Evolutionary conservation across 768 basidiomycete genomes (phyloP).

Genomic region (Rhodocollybia butyracea): DNA sequence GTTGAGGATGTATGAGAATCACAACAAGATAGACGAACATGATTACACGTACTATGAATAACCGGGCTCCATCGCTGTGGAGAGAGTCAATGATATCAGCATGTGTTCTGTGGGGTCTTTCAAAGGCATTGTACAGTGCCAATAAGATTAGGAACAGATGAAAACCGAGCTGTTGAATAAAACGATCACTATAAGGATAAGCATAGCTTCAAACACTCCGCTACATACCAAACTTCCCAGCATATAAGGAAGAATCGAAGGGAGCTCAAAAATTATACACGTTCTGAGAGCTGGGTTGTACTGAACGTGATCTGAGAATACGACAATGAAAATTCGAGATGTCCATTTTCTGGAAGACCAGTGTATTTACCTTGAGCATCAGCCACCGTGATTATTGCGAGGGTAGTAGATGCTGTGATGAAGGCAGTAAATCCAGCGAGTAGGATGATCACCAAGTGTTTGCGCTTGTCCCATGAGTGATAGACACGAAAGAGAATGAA

Average conservation of each 20-base stretch:
- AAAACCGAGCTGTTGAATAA: neutral
- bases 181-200: no score
- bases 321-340: neutral
- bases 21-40: neutral
- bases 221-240: constrained; percentile 1
- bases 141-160: neutral
- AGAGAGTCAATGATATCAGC: neutral
- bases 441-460: constrained; percentile 1
- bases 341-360: neutral
- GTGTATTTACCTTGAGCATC: constrained; percentile 1
- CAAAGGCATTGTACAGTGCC: neutral
- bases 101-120: neutral
- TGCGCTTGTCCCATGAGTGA: constrained; percentile 10
- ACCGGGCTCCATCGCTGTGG: constrained; percentile 1
- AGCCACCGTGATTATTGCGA: neutral
- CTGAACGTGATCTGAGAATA: neutral
- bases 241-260: neutral
- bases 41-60: neutral
- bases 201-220: neutral
- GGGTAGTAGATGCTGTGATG: neutral
- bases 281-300: neutral
- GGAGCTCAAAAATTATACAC: neutral
- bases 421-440: neutral
- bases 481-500: constrained; percentile 7
- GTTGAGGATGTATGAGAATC: no score